Base-by-base conservation (phyloP, 106 monocot genomes). In the Dendrobium nobile region DNA sequence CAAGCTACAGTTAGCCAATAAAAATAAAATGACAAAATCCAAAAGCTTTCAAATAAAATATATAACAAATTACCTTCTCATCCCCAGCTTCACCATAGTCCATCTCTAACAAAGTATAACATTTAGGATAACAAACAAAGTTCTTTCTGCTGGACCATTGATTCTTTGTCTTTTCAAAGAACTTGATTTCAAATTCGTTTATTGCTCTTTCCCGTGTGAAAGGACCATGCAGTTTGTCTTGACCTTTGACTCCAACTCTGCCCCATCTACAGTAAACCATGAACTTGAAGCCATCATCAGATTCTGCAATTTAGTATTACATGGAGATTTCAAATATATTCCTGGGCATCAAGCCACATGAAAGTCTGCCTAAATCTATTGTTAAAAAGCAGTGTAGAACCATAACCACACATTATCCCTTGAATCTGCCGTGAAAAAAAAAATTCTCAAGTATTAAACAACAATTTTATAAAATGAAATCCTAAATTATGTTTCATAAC, bases 211-310 rank as follows among this genome's bases (percentile, higher is more conserved):
- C 89, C 47, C 54, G 72, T 45, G 85, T 80, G 77, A 77, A 97
- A 22, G 92, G 94, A 40, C 91, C 96, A 47, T 82, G 82, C 70
- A 97, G 76, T 79, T 94, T 94, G 58, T 94, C 86, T 84, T 94
- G 94, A 77, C 96, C 96, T 85, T 73, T 92, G 11, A 91, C 87
- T 82, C 96, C 96, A 75, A 94, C 94, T 84, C 96, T 88, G 64
- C 96, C 96, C 96, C 96, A 97, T 87, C 96, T 90, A 79, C 82
- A 85, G 86, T 92, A 97, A 80, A 94, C 87, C 88, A 89, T 90
- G 79, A 80, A 97, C 27, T 77, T 87, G 43, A 80, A 81, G 78
- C 90, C 94, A 89, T 85, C 85, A 80, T 94, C 96, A 78, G 94
- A 91, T 86, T 97, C 96, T 97, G 87, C 72, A 93, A 64, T 75